Evolutionary conservation across 1,284 basidiomycete species (phyloP), one percentile per base, ranked within the genome.

Genomic region (Apiotrichum gamsii): DNA sequence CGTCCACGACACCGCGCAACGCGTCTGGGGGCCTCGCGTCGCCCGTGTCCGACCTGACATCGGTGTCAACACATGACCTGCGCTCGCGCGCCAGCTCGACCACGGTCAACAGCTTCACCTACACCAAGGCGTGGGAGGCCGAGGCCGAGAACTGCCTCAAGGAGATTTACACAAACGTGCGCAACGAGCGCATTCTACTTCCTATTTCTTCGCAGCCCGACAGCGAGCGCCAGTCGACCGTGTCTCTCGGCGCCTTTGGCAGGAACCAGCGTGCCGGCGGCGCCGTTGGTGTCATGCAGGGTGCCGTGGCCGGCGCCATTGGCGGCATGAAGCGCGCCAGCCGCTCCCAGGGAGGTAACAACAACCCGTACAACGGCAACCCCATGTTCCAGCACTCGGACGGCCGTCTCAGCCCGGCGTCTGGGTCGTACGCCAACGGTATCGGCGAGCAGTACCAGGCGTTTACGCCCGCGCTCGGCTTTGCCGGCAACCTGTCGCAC

Each of bases 101-200:
- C 13, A 68, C 62, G 5, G 55, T 65, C 45, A 51, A 51, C 40
- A 65, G 62, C 20, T 64, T 64, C 37, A 56, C 45, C 23, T 68
- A 65, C 50, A 54, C 43, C 36, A 67, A 64, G 43, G 52, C 60
- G 1, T 95, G 89, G 87, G 89, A 94, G 61, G 69, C 61, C 8
- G 90, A 93, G 45, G 82, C 95, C 76, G 91, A 95, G 67, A 79
- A 59, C 51, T 67, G 89, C 51, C 78, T 97, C 54, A 91, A 90
- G 79, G 94, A 98, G 62, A 95, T 98, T 77, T 98, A 93, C 75
- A 80, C 79, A 51, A 84, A 90, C 11, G 84, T 97, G 70, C 91
- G 93, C 73, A 79, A 76, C 37, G 87, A 93, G 57, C 88, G 91
- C 59, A 95, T 98, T 54, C 73, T 94, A 40, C 85, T 95, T 54